Base-by-base conservation (phyloP, 805 yeast species). In the Saccharomycopsis javanensis region DNA sequence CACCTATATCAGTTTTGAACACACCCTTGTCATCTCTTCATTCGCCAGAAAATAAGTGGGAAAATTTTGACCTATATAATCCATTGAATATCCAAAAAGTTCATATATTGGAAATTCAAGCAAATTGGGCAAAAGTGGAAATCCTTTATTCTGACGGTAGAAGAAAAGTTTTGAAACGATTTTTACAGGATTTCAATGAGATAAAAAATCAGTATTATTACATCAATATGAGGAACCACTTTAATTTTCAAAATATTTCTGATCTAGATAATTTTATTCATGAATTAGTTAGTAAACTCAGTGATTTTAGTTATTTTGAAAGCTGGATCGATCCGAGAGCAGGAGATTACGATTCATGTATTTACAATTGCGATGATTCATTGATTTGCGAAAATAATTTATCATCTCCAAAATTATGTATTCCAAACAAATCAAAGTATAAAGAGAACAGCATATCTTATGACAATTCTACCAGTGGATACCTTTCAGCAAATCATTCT, bases 101-200 rank as follows among this genome's bases (percentile, higher is more conserved):
- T 1, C 62, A 70, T 3, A 75, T 78, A 11, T 67, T 68, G 55
- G 68, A 65, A 59, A 70, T 75, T 46, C 75, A 76, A n/a, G 63
- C 79, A 55, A 76, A 71, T 62, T 79, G 82, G 81, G 79, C 79
- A 62, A 69, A 79, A 55, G 70, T 77, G 30, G 82, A 78, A 59
- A 64, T 76, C 25, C 59, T 64, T 5, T 67, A 70, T 61, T 66
- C 68, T 38, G 68, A 71, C 53, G 71, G 71, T 23, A 68, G 67
- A 45, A 72, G 69, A 48, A 68, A 73, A 57, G 71, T 72, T 54
- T 64, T 79, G 20, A 74, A 79, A 60, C 69, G 81, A 16, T 78
- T 74, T 64, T 79, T 78, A 62, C 79, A 76, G 63, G 82, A 79
- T 61, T 77, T 79, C 55, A 75, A 77, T 64, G 73, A 74, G 54